Percentiles rank a stretch among this genome's conserved stretches.
phyloP scores from a whole-genome alignment of 805 yeast genomes.

The Teunomyces lycoperdinae region DNA sequence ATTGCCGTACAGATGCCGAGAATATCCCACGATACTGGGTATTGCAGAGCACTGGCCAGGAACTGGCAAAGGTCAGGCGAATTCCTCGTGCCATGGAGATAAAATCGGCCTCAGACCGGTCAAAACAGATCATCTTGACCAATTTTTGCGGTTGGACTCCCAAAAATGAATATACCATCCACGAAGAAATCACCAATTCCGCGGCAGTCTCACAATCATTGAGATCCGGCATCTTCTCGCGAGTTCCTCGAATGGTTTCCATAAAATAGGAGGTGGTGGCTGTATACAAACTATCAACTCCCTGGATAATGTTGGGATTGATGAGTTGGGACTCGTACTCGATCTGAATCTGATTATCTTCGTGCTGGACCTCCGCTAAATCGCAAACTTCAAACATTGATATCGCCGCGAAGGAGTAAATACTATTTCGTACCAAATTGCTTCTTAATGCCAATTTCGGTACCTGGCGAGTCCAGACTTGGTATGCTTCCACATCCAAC shows the following conservation, averaged over 20 bases:
- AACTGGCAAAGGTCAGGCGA: constrained; percentile 1
- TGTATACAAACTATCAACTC: not conserved
- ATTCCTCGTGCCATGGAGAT: constrained; percentile 20
- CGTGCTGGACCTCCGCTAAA: constrained; percentile 20
- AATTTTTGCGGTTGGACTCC: constrained; percentile 31
- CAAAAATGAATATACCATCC: constrained; percentile 26
- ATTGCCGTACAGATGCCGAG: not conserved
- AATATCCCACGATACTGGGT: not conserved
- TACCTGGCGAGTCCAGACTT: constrained; percentile 23
- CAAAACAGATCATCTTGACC: constrained; percentile 26
- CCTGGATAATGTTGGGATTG: constrained; percentile 1
- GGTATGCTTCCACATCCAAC: constrained; percentile 16
- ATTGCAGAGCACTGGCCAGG: not conserved
- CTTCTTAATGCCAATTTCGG: constrained; percentile 24
- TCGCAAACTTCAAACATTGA: constrained; percentile 7
- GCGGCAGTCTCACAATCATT: constrained; percentile 4
- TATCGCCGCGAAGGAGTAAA: constrained; percentile 23
- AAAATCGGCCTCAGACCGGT: constrained; percentile 18
- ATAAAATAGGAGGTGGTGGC: constrained; percentile 18
- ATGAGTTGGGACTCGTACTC: not conserved
- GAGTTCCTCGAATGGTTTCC: constrained; percentile 14
- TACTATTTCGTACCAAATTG: constrained; percentile 22
- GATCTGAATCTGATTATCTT: not conserved
- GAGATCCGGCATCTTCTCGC: constrained; percentile 4
- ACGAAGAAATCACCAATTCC: constrained; percentile 18